These are phyloP conservation scores for Backusella liffmaniae DNA, from an alignment of 192 early-diverging fungal genomes.

Conservation along the genomic window DNA sequence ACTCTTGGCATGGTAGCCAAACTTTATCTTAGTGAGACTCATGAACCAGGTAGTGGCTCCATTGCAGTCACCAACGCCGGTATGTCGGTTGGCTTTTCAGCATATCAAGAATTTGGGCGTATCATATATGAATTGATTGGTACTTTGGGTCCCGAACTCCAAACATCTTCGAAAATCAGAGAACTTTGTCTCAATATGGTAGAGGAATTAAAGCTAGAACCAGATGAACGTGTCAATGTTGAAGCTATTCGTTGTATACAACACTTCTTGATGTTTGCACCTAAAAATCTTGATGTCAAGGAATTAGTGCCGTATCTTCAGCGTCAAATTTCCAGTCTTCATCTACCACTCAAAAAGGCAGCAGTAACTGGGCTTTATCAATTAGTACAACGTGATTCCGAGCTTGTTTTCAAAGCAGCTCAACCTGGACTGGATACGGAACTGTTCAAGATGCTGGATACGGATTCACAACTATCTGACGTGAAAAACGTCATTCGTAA, in stretches of 20 bases:
- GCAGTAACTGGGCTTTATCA: conserved; percentile 87
- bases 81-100: conserved; percentile 57
- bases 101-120: conserved; percentile 73
- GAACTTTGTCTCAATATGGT: conserved; percentile 79
- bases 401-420: conserved; percentile 62
- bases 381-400: conserved; percentile 74
- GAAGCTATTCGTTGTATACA: conserved; percentile 86
- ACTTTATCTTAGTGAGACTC: conserved; percentile 84
- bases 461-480: conserved; percentile 60
- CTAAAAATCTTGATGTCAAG: conserved; percentile 64
- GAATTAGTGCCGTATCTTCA: conserved; percentile 76
- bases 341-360: conserved; percentile 64
- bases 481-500: conserved; percentile 61
- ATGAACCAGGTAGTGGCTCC: conserved; percentile 68
- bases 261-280: conserved; percentile 89
- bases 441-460: conserved; percentile 78
- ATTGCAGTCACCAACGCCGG: conserved; percentile 64
- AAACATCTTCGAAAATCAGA: conserved; percentile 66
- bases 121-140: conserved; percentile 89
- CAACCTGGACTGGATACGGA: conserved; percentile 70
- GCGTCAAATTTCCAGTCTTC: conserved; percentile 59
- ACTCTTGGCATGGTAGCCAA: conserved; percentile 88
- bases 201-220: conserved; percentile 76
- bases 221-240: conserved; percentile 71
- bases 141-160: conserved; percentile 91